phyloP scores from a whole-genome alignment of 768 basidiomycete species.

The Suillus americanus region DNA sequence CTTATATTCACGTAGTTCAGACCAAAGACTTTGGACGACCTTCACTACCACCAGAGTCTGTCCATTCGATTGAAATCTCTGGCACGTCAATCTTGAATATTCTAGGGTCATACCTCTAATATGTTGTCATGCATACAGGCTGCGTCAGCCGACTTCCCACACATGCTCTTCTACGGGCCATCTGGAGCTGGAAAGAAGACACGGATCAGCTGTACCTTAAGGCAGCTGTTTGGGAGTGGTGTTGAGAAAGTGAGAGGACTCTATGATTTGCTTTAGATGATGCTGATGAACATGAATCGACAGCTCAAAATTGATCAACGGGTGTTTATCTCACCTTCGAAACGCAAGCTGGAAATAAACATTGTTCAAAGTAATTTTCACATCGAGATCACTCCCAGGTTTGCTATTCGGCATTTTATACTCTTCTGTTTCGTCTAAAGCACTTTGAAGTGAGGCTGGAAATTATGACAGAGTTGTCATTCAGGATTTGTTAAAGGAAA shows the following conservation, averaged over 20 bases:
- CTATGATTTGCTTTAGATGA: neutral
- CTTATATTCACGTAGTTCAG: constrained; percentile 59
- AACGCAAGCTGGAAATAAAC: constrained; percentile 93
- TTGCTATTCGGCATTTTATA: constrained; percentile 16
- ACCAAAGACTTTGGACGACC: constrained; percentile 77
- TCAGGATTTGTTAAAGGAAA: constrained; percentile 96
- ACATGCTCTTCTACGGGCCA: constrained; percentile 96
- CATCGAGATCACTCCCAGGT: constrained; percentile 97
- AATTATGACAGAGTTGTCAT: constrained; percentile 94
- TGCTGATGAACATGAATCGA: constrained; percentile 5
- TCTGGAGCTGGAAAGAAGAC: constrained; percentile 99
- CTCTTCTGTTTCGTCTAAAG: constrained; percentile 1
- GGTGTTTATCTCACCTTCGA: constrained; percentile 91
- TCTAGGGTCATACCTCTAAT: neutral
- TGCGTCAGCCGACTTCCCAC: constrained; percentile 91
- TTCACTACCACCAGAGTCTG: constrained; percentile 85
- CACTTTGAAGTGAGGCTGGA: constrained; percentile 77
- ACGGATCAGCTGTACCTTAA: constrained; percentile 83
- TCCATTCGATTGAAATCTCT: constrained; percentile 79
- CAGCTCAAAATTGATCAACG: constrained; percentile 98
- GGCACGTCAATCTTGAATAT: constrained; percentile 38
- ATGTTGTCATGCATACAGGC: constrained; percentile 46
- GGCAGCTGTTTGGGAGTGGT: constrained; percentile 87
- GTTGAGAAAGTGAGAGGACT: constrained; percentile 76
- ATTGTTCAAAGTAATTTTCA: constrained; percentile 98